Evolutionary conservation across 441 rosid genomes (phyloP).

Genomic region (Aleurites moluccanus): DNA sequence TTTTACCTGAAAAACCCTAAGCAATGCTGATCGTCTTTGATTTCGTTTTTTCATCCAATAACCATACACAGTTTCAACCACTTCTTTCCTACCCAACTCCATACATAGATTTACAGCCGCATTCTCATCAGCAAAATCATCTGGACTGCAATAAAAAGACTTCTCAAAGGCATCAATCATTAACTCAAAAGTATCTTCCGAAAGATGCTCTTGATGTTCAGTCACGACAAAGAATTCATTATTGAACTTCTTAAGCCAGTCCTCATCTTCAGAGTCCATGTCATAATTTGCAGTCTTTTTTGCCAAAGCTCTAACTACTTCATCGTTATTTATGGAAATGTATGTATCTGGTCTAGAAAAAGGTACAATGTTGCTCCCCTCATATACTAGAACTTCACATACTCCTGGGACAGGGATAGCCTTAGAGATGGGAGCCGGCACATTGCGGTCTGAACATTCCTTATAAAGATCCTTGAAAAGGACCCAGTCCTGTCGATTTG

Average conservation of each 20-base stretch:
- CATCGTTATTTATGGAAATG: slow-evolving; percentile 58
- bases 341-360: slow-evolving; percentile 59
- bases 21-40: slow-evolving; percentile 59
- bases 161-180: slow-evolving; percentile 92
- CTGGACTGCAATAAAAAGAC: slow-evolving; percentile 53
- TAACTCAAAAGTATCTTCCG: slow-evolving; percentile 68
- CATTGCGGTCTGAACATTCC: slow-evolving; percentile 73
- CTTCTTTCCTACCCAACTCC: slow-evolving; percentile 57
- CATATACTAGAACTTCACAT: slow-evolving; percentile 53
- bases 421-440: slow-evolving; percentile 42
- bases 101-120: slow-evolving; percentile 44
- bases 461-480: slow-evolving; percentile 82
- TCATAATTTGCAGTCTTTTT: slow-evolving; percentile 69
- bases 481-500: slow-evolving; percentile 65
- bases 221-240: slow-evolving; percentile 29
- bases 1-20: slow-evolving; percentile 85
- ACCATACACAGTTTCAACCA: slow-evolving; percentile 61
- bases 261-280: slow-evolving; percentile 94
- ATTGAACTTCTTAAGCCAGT: slow-evolving; percentile 71
- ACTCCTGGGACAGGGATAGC: slow-evolving; percentile 89
- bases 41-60: slow-evolving; percentile 77
- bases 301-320: slow-evolving; percentile 79
- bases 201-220: slow-evolving; percentile 45
- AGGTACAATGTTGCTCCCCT: slow-evolving; percentile 28
- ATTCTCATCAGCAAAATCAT: slow-evolving; percentile 52